Evolutionary conservation across 2,329 filamentous ascomycete species (phyloP), one percentile per base, ranked within the genome.

Genomic region (Parastagonospora nodorum): DNA sequence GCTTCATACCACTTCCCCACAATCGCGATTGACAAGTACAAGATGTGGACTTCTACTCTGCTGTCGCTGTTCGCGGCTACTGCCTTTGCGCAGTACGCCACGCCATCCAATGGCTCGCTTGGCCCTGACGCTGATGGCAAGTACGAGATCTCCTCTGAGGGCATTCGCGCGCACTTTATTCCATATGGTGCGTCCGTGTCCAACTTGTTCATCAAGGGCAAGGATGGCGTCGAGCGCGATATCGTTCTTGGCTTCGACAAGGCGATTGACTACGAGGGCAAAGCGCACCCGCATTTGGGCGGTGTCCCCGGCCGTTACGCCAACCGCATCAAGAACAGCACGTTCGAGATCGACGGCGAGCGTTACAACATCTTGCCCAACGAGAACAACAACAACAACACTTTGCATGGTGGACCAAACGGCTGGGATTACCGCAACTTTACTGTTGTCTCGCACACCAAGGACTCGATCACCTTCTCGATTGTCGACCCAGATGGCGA

Each of bases 361-460:
- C 76, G 72, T 3, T 89, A 84, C 71, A 73, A 86, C 53, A 75
- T 88, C 48, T 63, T 76, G 32, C 77, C 86, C 42, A 90, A 90
- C 70, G 87, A 77, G 65, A 72, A 76, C 50, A 61, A 88, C 36
- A 64, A 66, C 47, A 65, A 57, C 12, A 77, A 89, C 74, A 88
- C 86, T 5, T 78, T 90, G 33, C 88, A 90, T 68, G 87, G 88
- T 43, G 87, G 87, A 7, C 79, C 83, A 0, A 78, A 89, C 61
- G 88, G 88, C 39, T 91, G 89, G 87, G 88, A 92, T 69, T 90
- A 72, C 49, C 82, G 88, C 58, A 90, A 92, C 75, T 93, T 89
- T 73, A 89, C 86, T 27, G 85, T 92, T 16, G 83, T 86, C n/a
- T 77, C 87, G 2, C 82, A 90, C 74, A 86, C 84, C 9, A 73